Evolutionary conservation across 179 eudicot species (phyloP).

Genomic region (Drosera spatulata): DNA sequence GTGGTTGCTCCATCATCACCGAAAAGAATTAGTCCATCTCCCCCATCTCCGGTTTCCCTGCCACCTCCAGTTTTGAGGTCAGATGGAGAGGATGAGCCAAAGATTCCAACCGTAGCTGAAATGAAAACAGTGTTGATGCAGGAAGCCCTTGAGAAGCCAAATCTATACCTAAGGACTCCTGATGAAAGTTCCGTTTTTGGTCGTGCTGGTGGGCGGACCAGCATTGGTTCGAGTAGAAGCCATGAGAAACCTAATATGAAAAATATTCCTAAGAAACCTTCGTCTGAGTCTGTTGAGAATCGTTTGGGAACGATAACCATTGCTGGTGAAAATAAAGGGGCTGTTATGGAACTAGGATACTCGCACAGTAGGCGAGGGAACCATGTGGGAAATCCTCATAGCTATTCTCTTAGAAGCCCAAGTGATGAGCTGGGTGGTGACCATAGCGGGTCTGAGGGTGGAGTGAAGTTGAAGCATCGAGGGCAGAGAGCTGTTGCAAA

Average conservation of each 20-base stretch:
- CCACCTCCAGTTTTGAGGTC: constrained; percentile 19
- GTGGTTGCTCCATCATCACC: neutral
- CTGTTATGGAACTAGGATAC: constrained; percentile 51
- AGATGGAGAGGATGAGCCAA: constrained; percentile 8
- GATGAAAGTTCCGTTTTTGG: constrained; percentile 1
- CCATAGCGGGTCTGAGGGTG: constrained; percentile 4
- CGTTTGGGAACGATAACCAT: constrained; percentile 36
- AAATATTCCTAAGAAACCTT: constrained; percentile 2
- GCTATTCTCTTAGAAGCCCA: neutral
- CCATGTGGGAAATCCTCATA: neutral
- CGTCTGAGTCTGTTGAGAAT: constrained; percentile 11
- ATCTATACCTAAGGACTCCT: neutral
- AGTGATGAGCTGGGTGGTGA: constrained; percentile 1
- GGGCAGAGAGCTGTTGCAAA: constrained; percentile 1
- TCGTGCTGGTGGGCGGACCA: neutral
- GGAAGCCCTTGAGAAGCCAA: constrained; percentile 10
- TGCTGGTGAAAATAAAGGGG: constrained; percentile 74
- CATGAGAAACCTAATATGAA: neutral
- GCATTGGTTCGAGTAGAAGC: neutral
- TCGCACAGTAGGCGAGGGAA: constrained; percentile 11
- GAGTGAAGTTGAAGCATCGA: constrained; percentile 2
- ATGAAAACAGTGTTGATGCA: constrained; percentile 15
- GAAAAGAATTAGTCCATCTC: too few species aligned
- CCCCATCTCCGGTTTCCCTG: constrained; percentile 16
- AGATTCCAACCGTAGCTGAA: constrained; percentile 13